phyloP scores from a whole-genome alignment of 768 basidiomycete genomes.

The Rhizopogon rudus region DNA sequence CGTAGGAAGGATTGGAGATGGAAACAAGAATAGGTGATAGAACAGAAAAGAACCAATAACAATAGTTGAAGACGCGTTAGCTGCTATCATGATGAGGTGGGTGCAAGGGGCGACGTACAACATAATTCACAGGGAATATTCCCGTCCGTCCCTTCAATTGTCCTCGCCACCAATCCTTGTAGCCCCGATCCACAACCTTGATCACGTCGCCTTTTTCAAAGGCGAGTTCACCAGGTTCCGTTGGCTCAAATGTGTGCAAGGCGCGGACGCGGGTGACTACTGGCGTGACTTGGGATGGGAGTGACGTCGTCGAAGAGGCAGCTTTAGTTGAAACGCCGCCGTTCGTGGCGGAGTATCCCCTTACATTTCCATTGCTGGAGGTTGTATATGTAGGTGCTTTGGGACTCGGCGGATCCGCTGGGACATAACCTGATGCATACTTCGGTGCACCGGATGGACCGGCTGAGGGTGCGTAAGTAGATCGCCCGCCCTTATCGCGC shows the following conservation, averaged over 20 bases:
- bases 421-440: constrained; percentile 8
- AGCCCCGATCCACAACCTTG: constrained; percentile 90
- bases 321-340: constrained; percentile 5
- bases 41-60: background rate
- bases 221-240: constrained; percentile 83
- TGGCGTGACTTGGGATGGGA: constrained; percentile 16
- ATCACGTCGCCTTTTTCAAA: constrained; percentile 93
- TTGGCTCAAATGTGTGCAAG: constrained; percentile 82
- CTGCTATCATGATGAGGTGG: background rate
- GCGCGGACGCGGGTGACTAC: constrained; percentile 84
- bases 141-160: constrained; percentile 87
- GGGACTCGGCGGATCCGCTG: constrained; percentile 18
- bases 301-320: constrained; percentile 23
- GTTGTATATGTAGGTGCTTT: constrained; percentile 5
- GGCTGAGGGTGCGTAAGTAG: constrained; percentile 40
- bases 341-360: constrained; percentile 49
- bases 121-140: constrained; percentile 97
- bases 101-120: constrained; percentile 45
- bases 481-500: constrained; percentile 82
- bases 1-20: background rate
- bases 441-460: constrained; percentile 30
- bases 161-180: constrained; percentile 97
- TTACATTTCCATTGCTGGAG: constrained; percentile 20
- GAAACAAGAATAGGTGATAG: background rate
- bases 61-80: background rate